Conservation (phyloP, 2,329 filamentous ascomycete genomes). For the Rhynchosporium agropyri region DNA sequence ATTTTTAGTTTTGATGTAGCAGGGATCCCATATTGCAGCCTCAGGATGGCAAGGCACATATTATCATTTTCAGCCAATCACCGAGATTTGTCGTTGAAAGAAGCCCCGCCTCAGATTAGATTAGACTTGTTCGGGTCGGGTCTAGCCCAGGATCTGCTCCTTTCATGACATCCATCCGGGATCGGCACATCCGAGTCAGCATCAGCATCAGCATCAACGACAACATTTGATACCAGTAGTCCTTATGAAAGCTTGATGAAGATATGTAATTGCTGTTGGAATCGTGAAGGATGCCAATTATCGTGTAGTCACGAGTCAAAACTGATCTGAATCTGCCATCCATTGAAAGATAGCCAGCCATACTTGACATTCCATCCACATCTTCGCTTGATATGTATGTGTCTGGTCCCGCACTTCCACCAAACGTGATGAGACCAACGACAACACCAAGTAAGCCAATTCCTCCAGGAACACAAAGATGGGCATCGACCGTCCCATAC, state of each 20-base stretch:
- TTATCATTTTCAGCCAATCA: background rate
- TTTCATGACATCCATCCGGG: background rate
- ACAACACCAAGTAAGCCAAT: no score
- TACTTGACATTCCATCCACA: no score
- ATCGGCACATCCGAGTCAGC: slow-evolving; percentile 13
- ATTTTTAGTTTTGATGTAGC: no score
- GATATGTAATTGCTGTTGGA: no score
- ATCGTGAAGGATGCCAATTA: background rate
- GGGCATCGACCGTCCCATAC: slow-evolving; percentile 59
- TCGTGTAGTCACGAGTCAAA: no score
- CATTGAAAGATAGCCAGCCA: no score
- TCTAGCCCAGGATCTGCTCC: background rate
- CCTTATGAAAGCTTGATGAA: no score
- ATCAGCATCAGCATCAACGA: no score
- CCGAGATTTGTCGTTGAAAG: background rate
- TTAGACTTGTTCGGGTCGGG: background rate
- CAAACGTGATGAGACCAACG: background rate
- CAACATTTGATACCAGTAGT: no score
- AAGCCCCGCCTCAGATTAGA: background rate
- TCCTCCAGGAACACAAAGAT: slow-evolving; percentile 24
- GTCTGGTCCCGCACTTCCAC: background rate
- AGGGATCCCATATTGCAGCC: no score
- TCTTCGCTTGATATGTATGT: no score
- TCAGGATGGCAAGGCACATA: background rate
- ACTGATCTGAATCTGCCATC: no score